Evolutionary conservation across 306 rosid species (phyloP).

Genomic region (Sicyos baderoa): DNA sequence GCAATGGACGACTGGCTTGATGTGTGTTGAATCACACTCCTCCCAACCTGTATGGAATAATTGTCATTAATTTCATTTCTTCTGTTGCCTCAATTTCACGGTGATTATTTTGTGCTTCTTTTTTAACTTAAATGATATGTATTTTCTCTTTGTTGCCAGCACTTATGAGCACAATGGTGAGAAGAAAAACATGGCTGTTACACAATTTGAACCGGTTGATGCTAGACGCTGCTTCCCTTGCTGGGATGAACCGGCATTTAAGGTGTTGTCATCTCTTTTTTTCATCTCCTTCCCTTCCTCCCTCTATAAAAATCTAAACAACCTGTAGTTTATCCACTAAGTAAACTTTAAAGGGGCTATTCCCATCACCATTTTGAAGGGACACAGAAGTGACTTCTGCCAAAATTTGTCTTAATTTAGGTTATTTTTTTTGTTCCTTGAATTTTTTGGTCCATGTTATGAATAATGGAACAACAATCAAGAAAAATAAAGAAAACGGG

Average conservation of each 20-base stretch:
- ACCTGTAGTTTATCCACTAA: not conserved
- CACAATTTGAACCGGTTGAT: constrained; percentile 97
- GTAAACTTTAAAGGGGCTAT: not conserved
- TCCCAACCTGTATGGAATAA: not conserved
- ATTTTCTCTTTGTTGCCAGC: constrained; percentile 28
- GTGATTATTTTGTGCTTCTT: not conserved
- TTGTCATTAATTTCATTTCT: constrained; percentile 2
- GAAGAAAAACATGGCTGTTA: constrained; percentile 92
- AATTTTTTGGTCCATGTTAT: not conserved
- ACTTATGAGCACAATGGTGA: constrained; percentile 66
- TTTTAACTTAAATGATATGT: constrained; percentile 6
- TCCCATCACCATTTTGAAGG: not conserved
- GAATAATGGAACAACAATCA: no score
- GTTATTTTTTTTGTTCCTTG: not conserved
- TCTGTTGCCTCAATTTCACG: not conserved
- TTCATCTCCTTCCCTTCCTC: constrained; percentile 11
- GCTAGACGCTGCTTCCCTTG: constrained; percentile 97
- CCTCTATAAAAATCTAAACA: not conserved
- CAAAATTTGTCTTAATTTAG: not conserved
- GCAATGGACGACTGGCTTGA: not conserved
- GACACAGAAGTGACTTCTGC: not conserved
- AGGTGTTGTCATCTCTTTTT: constrained; percentile 38
- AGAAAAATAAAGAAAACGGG: no score
- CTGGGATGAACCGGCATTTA: constrained; percentile 98
- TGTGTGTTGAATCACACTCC: not conserved